phyloP scores from a whole-genome alignment of 257 asterid species.

The Agastache rugosa region DNA sequence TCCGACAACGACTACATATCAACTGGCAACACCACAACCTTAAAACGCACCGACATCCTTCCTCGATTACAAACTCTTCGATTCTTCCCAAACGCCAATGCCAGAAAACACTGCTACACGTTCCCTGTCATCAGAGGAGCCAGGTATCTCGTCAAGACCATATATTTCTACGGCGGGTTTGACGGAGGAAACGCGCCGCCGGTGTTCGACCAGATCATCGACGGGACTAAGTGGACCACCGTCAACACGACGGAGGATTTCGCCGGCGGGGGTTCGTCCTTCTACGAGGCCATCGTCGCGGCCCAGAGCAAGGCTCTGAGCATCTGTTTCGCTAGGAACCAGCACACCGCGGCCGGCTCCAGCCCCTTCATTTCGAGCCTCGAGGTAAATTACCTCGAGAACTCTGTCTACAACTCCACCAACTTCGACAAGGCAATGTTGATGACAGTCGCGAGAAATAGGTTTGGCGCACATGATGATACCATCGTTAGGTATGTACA shows the following conservation, averaged over 20 bases:
- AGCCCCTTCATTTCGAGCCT: constrained; percentile 81
- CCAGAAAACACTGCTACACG: constrained; percentile 64
- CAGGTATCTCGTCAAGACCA: constrained; percentile 61
- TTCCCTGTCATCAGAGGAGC: constrained; percentile 65
- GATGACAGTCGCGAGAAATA: constrained; percentile 63
- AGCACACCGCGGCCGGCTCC: constrained; percentile 51
- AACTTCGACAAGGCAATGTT: constrained; percentile 56
- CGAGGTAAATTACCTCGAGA: constrained; percentile 60
- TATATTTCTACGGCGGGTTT: constrained; percentile 77
- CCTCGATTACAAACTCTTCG: constrained; percentile 63
- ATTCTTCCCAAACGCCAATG: constrained; percentile 56
- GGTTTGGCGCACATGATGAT: constrained; percentile 59
- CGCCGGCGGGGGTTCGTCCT: constrained; percentile 62
- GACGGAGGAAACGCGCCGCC: constrained; percentile 86
- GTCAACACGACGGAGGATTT: constrained; percentile 83
- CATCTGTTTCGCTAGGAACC: constrained; percentile 77
- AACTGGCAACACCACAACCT: constrained; percentile 57
- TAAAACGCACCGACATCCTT: constrained; percentile 50
- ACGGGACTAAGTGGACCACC: constrained; percentile 75
- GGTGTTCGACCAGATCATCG: constrained; percentile 87
- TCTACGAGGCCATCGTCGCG: constrained; percentile 69
- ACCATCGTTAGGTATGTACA: constrained; percentile 52
- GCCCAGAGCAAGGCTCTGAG: constrained; percentile 57
- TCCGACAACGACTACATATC: constrained; percentile 61
- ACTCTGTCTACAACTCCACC: constrained; percentile 70